Conservation (phyloP, 768 basidiomycete genomes). For the Dictyophora rubrovolvata region DNA sequence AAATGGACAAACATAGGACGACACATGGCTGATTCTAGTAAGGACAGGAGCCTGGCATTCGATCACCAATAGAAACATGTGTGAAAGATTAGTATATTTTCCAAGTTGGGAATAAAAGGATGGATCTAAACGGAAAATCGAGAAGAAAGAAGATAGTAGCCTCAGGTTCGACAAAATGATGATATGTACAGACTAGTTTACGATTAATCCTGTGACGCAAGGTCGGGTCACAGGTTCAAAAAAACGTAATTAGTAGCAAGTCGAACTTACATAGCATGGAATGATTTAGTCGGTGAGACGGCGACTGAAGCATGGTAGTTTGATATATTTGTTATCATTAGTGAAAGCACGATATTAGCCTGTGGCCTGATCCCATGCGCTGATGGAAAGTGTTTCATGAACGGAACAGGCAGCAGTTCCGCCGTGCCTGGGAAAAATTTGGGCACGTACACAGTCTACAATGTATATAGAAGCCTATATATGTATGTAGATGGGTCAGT, state of each 20-base stretch:
- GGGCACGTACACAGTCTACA: neutral
- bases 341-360: no score
- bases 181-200: no score
- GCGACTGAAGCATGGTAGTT: no score
- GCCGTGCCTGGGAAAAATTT: neutral
- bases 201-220: no score
- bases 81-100: neutral
- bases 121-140: neutral
- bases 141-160: neutral
- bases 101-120: neutral
- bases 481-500: no score
- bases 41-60: neutral
- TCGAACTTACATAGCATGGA: no score
- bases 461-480: neutral
- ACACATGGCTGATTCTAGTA: neutral
- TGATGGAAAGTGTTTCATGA: neutral
- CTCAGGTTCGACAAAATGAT: neutral
- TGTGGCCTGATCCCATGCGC: neutral
- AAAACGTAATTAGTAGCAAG: no score
- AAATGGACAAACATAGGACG: neutral
- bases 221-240: no score
- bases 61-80: neutral
- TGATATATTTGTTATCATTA: no score
- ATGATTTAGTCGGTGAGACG: no score
- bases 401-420: neutral